Conservation (phyloP, 2,329 filamentous ascomycete species). For the Beauveria sp. region DNA sequence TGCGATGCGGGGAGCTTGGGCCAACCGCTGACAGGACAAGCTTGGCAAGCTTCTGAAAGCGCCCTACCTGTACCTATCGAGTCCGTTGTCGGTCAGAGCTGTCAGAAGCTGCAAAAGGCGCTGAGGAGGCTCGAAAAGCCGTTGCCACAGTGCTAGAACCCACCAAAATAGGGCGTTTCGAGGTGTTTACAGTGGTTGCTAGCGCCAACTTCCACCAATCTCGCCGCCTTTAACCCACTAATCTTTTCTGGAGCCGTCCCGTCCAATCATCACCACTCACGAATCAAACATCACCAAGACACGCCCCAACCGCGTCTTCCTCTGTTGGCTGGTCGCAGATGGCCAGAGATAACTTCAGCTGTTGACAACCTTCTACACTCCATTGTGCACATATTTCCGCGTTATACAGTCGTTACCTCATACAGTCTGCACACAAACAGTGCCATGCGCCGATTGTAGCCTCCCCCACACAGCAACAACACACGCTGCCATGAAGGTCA, state of each 20-base stretch:
- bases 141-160: background rate
- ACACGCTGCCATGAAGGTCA: conserved; percentile 72
- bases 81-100: background rate
- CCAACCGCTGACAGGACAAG: conserved; percentile 7
- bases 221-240: background rate
- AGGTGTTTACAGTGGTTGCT: background rate
- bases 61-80: background rate
- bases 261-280: background rate
- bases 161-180: background rate
- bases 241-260: background rate
- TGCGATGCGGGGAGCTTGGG: conserved; percentile 20
- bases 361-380: background rate
- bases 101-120: background rate
- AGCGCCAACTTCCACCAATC: background rate
- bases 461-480: background rate
- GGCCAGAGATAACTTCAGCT: background rate
- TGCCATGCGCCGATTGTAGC: background rate
- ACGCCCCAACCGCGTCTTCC: background rate
- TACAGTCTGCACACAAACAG: background rate
- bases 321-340: background rate
- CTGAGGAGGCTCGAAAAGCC: background rate
- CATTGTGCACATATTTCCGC: background rate
- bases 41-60: background rate
- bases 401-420: too few species aligned
- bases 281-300: conserved; percentile 1